Evolutionary conservation across 306 rosid species (phyloP), one percentile per base, ranked within the genome.

Genomic region (Vicia villosa): DNA sequence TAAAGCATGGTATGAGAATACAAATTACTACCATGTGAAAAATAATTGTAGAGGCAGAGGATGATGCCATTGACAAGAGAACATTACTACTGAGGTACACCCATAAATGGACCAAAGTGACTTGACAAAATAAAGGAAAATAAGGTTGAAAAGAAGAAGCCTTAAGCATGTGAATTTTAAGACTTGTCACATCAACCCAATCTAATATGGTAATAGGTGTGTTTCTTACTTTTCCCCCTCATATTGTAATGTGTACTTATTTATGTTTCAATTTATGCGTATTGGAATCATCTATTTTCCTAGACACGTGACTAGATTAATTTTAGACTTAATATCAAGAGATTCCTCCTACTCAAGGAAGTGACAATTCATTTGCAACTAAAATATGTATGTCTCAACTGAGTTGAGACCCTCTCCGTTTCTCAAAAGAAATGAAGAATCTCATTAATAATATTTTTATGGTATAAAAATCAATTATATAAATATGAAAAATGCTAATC

Each of bases 261-360:
- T 19, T 37, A 19, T 16, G 15, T 37, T 37, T 37, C 45, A 67
- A 32, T 66, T 66, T 28, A 9, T 66, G 70, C 21, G 11, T 66
- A 47, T 30, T 17, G 22, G 6, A n/a, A 10, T 16, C 11, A 10
- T 16, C 11, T 30, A 30, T 43, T 30, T 45, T 15, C 12, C 9
- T n/a, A 30, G 24, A 32, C 62, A 68, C 32, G 73, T 68, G 73
- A 50, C 62, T 67, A 17, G 46, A 50, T 24, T 55, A 24, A 57
- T 28, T 57, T n/a, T 50, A 68, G 49, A 51, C 22, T 14, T 16
- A 28, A 12, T 22, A 8, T 45, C 51, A 50, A 66, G 43, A 45
- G 70, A 45, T 45, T 65, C 43, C 70, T 46, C 58, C 28, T 26
- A 28, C 58, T 5, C 10, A 15, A 9, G 43, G 43, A 66, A 66